These are phyloP conservation scores for Thelephora aurantiotincta DNA, from an alignment of 768 basidiomycete genomes.

Conservation along the genomic window DNA sequence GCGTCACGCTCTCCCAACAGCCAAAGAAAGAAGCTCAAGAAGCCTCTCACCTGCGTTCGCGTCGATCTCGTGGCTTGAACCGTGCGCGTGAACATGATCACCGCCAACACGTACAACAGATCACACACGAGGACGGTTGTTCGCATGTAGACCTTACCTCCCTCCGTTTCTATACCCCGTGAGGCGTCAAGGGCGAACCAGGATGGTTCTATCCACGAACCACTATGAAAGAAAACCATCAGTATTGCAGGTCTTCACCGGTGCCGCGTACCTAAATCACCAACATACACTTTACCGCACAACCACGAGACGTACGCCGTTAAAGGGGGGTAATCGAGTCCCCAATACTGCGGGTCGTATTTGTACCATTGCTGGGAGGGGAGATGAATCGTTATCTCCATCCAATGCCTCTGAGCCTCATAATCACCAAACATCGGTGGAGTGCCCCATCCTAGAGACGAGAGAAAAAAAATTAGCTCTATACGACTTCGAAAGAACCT, in stretches of 20 bases:
- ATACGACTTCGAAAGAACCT: background rate
- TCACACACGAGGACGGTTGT: slow-evolving; percentile 59
- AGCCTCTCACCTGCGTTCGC: slow-evolving; percentile 54
- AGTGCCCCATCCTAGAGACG: slow-evolving; percentile 37
- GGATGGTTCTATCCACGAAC: slow-evolving; percentile 30
- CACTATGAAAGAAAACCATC: slow-evolving; percentile 20
- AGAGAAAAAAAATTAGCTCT: background rate
- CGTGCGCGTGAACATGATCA: slow-evolving; percentile 46
- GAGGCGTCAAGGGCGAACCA: slow-evolving; percentile 67
- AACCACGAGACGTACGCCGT: slow-evolving; percentile 85
- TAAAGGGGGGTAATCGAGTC: slow-evolving; percentile 87
- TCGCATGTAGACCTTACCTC: slow-evolving; percentile 70
- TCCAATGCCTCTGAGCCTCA: slow-evolving; percentile 92
- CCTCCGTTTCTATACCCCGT: slow-evolving; percentile 54
- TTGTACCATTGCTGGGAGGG: slow-evolving; percentile 73
- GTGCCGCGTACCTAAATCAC: background rate
- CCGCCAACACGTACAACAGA: slow-evolving; percentile 61
- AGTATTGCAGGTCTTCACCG: background rate
- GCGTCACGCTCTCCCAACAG: background rate
- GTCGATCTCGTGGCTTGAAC: slow-evolving; percentile 62
- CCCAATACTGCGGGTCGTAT: slow-evolving; percentile 86
- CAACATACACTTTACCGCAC: slow-evolving; percentile 59
- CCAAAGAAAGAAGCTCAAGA: background rate
- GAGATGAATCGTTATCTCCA: slow-evolving; percentile 76
- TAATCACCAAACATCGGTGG: slow-evolving; percentile 89